Evolutionary conservation across 495 filamentous ascomycete species (phyloP), one percentile per base, ranked within the genome.

Genomic region (Rhypophila decipiens): DNA sequence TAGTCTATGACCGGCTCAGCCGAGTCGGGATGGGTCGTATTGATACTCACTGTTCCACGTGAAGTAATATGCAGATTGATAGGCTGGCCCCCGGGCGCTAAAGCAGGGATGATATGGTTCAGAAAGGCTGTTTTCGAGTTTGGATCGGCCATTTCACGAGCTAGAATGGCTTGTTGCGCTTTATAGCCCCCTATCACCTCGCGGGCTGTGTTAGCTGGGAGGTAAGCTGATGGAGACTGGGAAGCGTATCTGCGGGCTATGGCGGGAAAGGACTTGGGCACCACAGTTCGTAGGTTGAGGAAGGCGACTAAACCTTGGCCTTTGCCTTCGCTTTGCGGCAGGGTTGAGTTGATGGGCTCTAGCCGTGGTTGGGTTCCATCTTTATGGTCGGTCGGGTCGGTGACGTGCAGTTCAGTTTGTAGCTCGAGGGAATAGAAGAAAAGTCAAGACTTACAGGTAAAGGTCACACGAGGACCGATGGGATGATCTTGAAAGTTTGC

Each of bases 401-500:
- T 5, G 38, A 34, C 27, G 48, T 66, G 59, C 3, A 18, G 13
- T 5, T 20, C 2, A 21, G 24, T 4, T 37, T 42, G 46, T 21
- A 19, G 29, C 40, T 51, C 60, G 45, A 42, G 63, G 58, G 51
- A 17, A 53, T 36, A 23, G 64, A 52, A 19, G 43, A 42, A 29
- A 42, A 57, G 31, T 55, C n/a, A n/a, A 53, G 18, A 63, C 38
- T 49, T 66, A 62, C 5, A 42, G 13, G 13, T 27, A 8, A 42
- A 42, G 4, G 31, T 12, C 13, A 29, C 40, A 4, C 22, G 20
- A 1, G 40, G 40, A 1, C 21, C 21, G 22, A 42, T 29, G 12
- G 65, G 54, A 44, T 79, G 75, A 45, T 80, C 77, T 43, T 81
- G 77, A 47, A 78, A 71, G 46, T 80, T 77, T 38, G 69, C 64